Evolutionary conservation across 148 eudicot genomes (phyloP).

Genomic region (Polygonum aviculare): DNA sequence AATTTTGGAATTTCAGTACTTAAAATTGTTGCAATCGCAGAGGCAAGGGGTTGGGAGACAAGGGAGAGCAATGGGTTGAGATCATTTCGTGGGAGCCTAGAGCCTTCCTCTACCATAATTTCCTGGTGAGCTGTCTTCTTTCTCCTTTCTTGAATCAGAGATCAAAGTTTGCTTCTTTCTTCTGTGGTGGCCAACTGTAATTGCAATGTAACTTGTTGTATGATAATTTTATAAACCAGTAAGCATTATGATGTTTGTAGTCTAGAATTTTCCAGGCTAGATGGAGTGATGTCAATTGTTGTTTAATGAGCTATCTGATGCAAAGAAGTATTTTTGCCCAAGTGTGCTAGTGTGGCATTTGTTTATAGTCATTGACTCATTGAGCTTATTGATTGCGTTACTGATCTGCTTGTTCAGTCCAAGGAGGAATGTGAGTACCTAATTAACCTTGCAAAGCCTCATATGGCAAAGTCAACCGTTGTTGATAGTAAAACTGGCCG

Average conservation of each 20-base stretch:
- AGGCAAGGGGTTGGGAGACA: constrained; percentile 31
- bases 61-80: constrained; percentile 77
- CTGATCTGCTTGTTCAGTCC: constrained; percentile 42
- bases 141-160: neutral
- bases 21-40: constrained; percentile 21
- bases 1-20: constrained; percentile 3
- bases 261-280: neutral
- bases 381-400: neutral
- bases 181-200: neutral
- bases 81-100: constrained; percentile 90
- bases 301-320: neutral
- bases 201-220: neutral
- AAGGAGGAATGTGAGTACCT: constrained; percentile 83
- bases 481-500: constrained; percentile 89
- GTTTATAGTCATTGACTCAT: neutral
- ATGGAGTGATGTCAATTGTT: neutral
- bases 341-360: neutral
- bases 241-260: neutral
- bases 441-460: constrained; percentile 75
- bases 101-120: constrained; percentile 70
- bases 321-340: neutral
- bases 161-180: neutral
- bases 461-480: constrained; percentile 83
- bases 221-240: neutral
- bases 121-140: constrained; percentile 47